Base-by-base conservation (phyloP, 441 rosid species). In the Isatis lusitanica region DNA sequence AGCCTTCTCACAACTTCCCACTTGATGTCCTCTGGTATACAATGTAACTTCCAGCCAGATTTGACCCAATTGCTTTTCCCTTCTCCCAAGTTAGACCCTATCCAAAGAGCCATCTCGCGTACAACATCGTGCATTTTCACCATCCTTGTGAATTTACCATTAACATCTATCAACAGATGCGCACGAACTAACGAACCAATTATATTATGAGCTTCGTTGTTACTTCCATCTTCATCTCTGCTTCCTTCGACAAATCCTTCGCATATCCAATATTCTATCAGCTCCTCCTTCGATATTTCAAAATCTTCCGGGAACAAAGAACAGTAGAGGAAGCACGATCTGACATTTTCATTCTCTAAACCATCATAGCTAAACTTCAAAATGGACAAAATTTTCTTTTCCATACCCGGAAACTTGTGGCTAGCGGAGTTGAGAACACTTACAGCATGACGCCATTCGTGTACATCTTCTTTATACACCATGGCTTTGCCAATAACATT, bases 311-410 rank as follows among this genome's bases (percentile, higher is more conserved):
- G 77, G 57, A 69, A 75, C 30, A 79, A 46, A 16, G 66, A 47
- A 58, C 79, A 77, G 16, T 83, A 79, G 9, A 77, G 30, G 40
- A 83, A 72, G 33, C 86, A 79, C 0, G 36, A 28, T 47, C 16
- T 73, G 10, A 58, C 13, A 2, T 6, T 55, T 1, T 61, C 51
- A 44, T 48, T 15, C 3, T 44, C 28, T 59, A 81, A 58, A 24
- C 31, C 9, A 2, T 79, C 78, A 26, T 79, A 85, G 38, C 84
- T 73, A n/a, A 81, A 65, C 63, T 66, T 73, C 30, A 80, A 28
- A 4, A 64, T 40, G 8, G 50, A 35, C 64, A 63, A 68, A 18
- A 74, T 71, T 1, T 31, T 48, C 17, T 70, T 40, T 28, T 10
- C 55, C 62, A 70, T 59, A 30, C 9, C 35, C 6, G 35, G 35